phyloP scores from a whole-genome alignment of 192 early-diverging fungal species.

The Backusella westeae region DNA sequence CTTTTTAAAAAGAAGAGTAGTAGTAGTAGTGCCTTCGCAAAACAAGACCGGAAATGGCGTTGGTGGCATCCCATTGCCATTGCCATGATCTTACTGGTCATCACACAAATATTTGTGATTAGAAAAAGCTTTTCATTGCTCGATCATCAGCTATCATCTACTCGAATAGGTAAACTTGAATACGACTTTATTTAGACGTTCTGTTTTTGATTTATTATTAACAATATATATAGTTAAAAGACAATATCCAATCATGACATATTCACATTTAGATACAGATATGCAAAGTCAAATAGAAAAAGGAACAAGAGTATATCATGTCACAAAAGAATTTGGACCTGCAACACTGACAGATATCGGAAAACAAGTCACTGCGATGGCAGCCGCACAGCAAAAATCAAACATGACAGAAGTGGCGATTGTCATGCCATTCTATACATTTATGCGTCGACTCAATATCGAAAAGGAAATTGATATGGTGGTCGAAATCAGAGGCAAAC shows the following conservation, averaged over 20 bases:
- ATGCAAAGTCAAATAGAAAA: slow-evolving; percentile 27
- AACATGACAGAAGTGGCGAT: slow-evolving; percentile 42
- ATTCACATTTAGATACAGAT: slow-evolving; percentile 41
- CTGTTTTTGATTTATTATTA: too few relatives aligned
- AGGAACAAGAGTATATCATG: slow-evolving; percentile 49
- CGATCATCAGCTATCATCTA: slow-evolving; percentile 15
- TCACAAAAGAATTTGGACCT: slow-evolving; percentile 56
- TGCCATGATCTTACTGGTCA: slow-evolving; percentile 6
- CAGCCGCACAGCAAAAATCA: slow-evolving; percentile 42
- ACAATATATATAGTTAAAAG: slow-evolving; percentile 29
- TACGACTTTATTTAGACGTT: background rate
- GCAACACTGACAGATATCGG: slow-evolving; percentile 50
- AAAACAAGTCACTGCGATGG: slow-evolving; percentile 49
- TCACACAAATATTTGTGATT: slow-evolving; percentile 11
- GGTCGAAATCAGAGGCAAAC: slow-evolving; percentile 43
- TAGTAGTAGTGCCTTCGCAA: background rate
- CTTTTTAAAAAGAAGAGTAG: background rate
- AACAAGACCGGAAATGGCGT: slow-evolving; percentile 27
- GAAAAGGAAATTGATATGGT: slow-evolving; percentile 28
- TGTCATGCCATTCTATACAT: slow-evolving; percentile 54
- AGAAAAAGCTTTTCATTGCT: slow-evolving; percentile 17
- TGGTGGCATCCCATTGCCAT: slow-evolving; percentile 32
- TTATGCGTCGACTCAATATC: slow-evolving; percentile 34
- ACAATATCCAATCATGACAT: slow-evolving; percentile 45
- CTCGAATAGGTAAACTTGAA: slow-evolving; percentile 25